phyloP scores from a whole-genome alignment of 2,329 filamentous ascomycete genomes.

The Aspergillus sclerotialis region DNA sequence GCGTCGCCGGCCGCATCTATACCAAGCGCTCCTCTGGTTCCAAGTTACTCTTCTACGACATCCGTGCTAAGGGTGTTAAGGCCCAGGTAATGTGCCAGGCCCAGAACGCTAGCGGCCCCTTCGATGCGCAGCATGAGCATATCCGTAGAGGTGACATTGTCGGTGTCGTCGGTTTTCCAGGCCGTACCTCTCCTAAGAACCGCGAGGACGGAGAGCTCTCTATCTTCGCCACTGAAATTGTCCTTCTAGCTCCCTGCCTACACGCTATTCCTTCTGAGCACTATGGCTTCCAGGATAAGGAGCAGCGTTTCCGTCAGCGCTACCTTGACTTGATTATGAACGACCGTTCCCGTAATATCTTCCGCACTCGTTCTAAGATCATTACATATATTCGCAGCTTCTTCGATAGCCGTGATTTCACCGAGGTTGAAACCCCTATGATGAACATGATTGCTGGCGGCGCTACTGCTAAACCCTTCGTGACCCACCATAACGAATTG shows the following conservation, averaged over 20 bases:
- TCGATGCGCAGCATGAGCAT: constrained; percentile 82
- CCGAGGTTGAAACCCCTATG: constrained; percentile 95
- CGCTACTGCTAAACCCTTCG: constrained; percentile 90
- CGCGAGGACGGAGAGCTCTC: constrained; percentile 85
- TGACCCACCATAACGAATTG: constrained; percentile 92
- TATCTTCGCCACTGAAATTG: constrained; percentile 81
- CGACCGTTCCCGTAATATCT: constrained; percentile 72
- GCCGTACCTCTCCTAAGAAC: constrained; percentile 82
- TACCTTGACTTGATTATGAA: constrained; percentile 98
- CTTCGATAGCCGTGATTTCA: constrained; percentile 81
- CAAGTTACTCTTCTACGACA: constrained; percentile 90
- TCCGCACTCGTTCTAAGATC: constrained; percentile 81
- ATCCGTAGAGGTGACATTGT: constrained; percentile 89
- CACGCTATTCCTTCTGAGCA: constrained; percentile 79
- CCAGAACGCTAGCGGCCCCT: constrained; percentile 65
- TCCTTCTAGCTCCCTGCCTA: constrained; percentile 82
- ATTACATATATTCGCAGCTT: constrained; percentile 81
- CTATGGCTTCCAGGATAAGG: constrained; percentile 92
- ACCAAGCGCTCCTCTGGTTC: constrained; percentile 73
- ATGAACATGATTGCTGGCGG: constrained; percentile 94
- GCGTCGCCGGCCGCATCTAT: constrained; percentile 80
- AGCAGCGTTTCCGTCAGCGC: constrained; percentile 85
- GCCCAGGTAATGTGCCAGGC: constrained; percentile 91
- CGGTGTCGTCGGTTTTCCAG: constrained; percentile 76
- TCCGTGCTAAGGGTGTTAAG: constrained; percentile 66